Percentiles rank a stretch among this genome's conserved stretches.
phyloP scores from a whole-genome alignment of 2,329 filamentous ascomycete species.

The Cladosporium sp. region DNA sequence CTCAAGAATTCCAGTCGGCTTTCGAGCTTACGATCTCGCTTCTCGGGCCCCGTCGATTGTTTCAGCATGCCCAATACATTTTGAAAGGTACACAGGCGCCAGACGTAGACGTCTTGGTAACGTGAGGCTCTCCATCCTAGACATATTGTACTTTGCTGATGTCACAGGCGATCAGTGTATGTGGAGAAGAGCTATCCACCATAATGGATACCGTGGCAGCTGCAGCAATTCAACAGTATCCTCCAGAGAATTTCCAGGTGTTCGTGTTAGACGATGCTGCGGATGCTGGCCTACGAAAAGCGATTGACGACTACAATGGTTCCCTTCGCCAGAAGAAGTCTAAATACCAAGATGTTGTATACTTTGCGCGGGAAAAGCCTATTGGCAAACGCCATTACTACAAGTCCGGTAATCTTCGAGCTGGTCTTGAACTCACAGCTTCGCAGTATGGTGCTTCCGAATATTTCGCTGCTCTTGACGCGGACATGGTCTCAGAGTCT shows the following conservation, averaged over 20 bases:
- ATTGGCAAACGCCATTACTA: slow-evolving; percentile 5
- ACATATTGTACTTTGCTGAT: background rate
- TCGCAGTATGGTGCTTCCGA: background rate
- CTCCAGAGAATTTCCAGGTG: slow-evolving; percentile 6
- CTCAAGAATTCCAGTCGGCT: background rate
- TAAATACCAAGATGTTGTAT: background rate
- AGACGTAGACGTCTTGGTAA: background rate
- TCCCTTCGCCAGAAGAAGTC: background rate
- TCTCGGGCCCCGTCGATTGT: background rate
- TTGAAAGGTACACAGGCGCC: background rate
- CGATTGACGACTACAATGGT: slow-evolving; percentile 2
- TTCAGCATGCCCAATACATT: background rate
- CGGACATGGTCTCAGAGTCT: background rate
- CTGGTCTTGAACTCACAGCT: slow-evolving; percentile 4
- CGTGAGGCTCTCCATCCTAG: background rate
- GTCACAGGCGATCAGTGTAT: background rate
- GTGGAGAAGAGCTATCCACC: slow-evolving; percentile 10
- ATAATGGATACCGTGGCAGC: slow-evolving; percentile 17
- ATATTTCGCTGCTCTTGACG: slow-evolving; percentile 1
- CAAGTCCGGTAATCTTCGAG: slow-evolving; percentile 16
- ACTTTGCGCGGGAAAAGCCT: slow-evolving; percentile 9
- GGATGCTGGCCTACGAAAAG: background rate
- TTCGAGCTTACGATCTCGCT: background rate
- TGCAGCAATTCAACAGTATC: slow-evolving; percentile 13
- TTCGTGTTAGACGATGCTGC: slow-evolving; percentile 15